Base-by-base conservation (phyloP, 257 asterid species). In the Scutellaria barbata region DNA sequence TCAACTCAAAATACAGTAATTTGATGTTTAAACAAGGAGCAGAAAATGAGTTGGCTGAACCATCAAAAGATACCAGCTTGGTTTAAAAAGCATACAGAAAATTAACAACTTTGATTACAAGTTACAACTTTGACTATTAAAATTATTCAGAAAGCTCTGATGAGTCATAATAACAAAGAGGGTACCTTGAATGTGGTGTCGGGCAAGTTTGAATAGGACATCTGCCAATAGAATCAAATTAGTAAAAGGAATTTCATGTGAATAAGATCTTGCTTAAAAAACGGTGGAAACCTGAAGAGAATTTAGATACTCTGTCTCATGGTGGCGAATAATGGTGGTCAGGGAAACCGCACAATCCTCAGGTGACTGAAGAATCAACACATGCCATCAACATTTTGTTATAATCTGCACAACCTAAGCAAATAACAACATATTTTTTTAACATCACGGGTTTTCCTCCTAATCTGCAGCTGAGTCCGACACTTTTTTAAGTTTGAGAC, bases 101-200 rank as follows among this genome's bases (percentile, higher is more conserved):
- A 42, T n/a, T 6, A 59, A 51, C 18, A 59, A 25, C 48, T 50
- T 8, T 3, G 45, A n/a, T 54, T 16, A 65, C 18, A 33, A 40
- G 35, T 3, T 30, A 30, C 35, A 30, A 50, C 60, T 16, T 55
- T 9, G 17, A 25, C 8, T 0, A 40, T 55, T 48, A 48, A 39
- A 55, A 54, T 35, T 47, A 43, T 67, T 45, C n/a, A 41, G 20
- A 12, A 6, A 53, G 48, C 45, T 41, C 54, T 20, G 14, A 54
- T 20, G 71, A 8, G 18, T 55, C 30, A 30, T 66, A 64, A 66
- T 35, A 69, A 11, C 41, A 65, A 10, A 43, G 33, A 55, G 64
- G 25, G 66, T 88, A 94, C 99, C 99, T 94, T 94, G 88, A 94
- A 94, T 79, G 99, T 94, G 77, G 95, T 84, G 67, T 94, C 99